Conservation (phyloP, 2,329 filamentous ascomycete species). For the Zalaria sp. region DNA sequence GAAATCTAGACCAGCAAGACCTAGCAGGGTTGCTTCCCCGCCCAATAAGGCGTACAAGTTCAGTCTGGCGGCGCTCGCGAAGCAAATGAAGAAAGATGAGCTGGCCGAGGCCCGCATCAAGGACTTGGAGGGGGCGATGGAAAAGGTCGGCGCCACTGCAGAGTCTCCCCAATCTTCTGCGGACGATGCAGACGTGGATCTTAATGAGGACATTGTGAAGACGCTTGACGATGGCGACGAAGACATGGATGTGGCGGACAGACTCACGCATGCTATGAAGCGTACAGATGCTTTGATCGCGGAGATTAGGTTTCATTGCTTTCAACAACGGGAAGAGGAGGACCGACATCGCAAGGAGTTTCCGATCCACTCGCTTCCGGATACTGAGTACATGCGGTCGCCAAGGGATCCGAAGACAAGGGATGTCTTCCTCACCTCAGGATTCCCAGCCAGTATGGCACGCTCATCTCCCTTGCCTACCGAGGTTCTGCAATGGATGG, state of each 20-base stretch:
- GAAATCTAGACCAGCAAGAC: neutral
- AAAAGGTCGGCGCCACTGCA: conserved; percentile 3
- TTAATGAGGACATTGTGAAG: conserved; percentile 3
- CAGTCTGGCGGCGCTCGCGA: conserved; percentile 14
- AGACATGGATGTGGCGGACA: conserved; percentile 29
- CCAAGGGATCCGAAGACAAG: conserved; percentile 18
- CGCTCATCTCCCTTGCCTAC: conserved; percentile 20
- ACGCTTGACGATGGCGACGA: conserved; percentile 19
- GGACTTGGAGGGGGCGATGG: conserved; percentile 6
- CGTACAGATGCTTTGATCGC: conserved; percentile 45
- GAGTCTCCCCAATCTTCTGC: conserved; percentile 19
- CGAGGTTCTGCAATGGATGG: conserved; percentile 28
- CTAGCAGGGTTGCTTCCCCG: neutral
- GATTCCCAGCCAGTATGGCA: conserved; percentile 26
- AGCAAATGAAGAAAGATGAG: conserved; percentile 12
- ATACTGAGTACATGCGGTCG: conserved; percentile 18
- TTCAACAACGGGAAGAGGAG: conserved; percentile 19
- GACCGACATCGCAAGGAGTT: conserved; percentile 11
- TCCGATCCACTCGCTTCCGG: conserved; percentile 14
- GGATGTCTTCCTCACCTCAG: conserved; percentile 26
- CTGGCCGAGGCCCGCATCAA: conserved; percentile 11
- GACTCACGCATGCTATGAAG: conserved; percentile 42
- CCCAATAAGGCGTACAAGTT: conserved; percentile 11
- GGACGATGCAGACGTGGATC: conserved; percentile 2
- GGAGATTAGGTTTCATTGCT: conserved; percentile 45